These are phyloP conservation scores for Tuber indicum DNA, from an alignment of 495 filamentous ascomycete genomes.

Conservation along the genomic window DNA sequence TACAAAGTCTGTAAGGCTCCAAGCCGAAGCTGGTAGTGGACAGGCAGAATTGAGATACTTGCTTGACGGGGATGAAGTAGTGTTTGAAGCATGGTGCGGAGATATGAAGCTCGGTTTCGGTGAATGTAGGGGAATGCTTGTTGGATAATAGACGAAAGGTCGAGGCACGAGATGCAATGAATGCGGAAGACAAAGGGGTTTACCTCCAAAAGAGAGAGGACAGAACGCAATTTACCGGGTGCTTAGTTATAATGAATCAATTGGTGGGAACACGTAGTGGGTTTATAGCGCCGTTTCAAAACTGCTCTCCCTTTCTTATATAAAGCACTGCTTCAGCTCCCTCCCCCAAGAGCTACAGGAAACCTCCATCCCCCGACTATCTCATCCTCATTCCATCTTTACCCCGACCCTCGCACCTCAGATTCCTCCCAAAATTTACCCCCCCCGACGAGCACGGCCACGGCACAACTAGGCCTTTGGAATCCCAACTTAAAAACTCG, in stretches of 20 bases:
- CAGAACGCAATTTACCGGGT: not conserved
- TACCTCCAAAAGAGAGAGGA: not conserved
- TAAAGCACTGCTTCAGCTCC: not conserved
- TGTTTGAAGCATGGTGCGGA: slow-evolving; percentile 56
- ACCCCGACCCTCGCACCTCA: not conserved
- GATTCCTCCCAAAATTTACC: not conserved
- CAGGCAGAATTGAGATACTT: slow-evolving; percentile 63
- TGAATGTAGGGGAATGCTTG: slow-evolving; percentile 53
- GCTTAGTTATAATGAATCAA: not conserved
- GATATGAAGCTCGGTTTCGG: slow-evolving; percentile 61
- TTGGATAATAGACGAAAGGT: not conserved
- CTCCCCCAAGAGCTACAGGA: not conserved
- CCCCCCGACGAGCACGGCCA: not conserved
- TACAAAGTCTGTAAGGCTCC: slow-evolving; percentile 49
- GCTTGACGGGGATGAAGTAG: slow-evolving; percentile 72
- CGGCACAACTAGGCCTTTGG: not conserved
- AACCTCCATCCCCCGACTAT: not conserved
- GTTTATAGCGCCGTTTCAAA: not conserved
- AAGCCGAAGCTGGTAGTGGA: slow-evolving; percentile 61
- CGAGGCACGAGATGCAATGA: not conserved
- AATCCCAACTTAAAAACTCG: not conserved
- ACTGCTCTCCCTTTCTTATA: not conserved
- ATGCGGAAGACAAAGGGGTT: not conserved
- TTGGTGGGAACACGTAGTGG: not conserved
- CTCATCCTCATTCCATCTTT: not conserved